Evolutionary conservation across 306 rosid species (phyloP), one percentile per base, ranked within the genome.

Genomic region (Corylus avellana): DNA sequence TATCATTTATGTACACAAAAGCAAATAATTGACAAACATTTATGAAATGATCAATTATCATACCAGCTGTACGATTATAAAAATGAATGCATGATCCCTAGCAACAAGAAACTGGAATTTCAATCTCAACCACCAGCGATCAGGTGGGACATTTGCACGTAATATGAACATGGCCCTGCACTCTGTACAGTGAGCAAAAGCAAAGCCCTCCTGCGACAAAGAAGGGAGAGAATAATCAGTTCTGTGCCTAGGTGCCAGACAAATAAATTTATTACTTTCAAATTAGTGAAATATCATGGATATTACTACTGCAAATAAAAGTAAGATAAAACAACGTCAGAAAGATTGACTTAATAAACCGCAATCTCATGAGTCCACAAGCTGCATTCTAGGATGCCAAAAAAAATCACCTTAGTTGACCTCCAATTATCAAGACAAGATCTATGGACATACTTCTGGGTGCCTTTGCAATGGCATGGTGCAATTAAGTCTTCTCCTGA

Each of bases 371-470:
- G 62, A 73, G 66, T 77, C 67, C 63, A 59, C 20, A 67, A 75
- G 73, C 50, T 39, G 54, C 49, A 55, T 20, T 71, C 37, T 14
- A n/a, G 16, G n/a, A 50, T 70, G 62, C 9, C 61, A 48, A 66
- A 77, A 50, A 42, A 77, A 58, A 77, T 81, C 77, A 88, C 98
- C 94, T 93, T 95, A 75, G 99, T 91, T 78, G 99, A 93, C 88
- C 99, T 91, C 99, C 99, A 95, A 80, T 95, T 91, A 87, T 93
- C 99, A 54, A 95, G 97, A 83, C 99, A 95, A 56, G 94, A 91
- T 81, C 99, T 82, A 81, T 95, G 99, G 53, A 95, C 97, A 74
- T 87, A 88, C 83, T 95, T 95, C 83, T 95, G 99, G 12, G 99
- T 95, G 80, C 99, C 99, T 91, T 90, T 95, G 90, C 99, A 95